phyloP scores from a whole-genome alignment of 2,329 filamentous ascomycete species.

The Fusarium veterinarium region DNA sequence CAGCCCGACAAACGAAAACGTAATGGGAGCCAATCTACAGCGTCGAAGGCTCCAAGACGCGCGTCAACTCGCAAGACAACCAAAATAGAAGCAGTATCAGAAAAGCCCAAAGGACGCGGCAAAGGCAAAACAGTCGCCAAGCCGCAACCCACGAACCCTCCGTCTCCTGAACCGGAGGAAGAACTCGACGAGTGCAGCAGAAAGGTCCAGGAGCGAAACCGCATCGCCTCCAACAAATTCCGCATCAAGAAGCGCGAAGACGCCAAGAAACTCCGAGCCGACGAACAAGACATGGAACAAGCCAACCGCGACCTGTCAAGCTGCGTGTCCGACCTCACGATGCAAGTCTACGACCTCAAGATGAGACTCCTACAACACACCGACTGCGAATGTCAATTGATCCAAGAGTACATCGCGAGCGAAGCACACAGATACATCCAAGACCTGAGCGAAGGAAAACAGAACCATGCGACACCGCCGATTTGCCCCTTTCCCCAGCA shows the following conservation, averaged over 20 bases:
- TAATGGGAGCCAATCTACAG: rapidly evolving
- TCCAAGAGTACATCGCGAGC: constrained; percentile 37
- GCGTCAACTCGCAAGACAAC: background rate
- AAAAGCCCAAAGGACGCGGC: background rate
- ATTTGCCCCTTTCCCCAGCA: background rate
- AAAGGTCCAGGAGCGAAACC: constrained; percentile 33
- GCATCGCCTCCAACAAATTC: constrained; percentile 43
- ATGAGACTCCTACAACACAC: constrained; percentile 40
- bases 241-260: constrained; percentile 38
- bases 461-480: background rate
- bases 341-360: constrained; percentile 39
- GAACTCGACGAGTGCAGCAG: background rate
- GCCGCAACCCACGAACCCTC: background rate
- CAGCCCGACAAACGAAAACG: background rate
- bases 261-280: constrained; percentile 16
- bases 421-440: constrained; percentile 34
- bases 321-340: constrained; percentile 27
- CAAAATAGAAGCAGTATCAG: background rate
- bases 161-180: background rate
- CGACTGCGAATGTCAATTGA: constrained; percentile 38
- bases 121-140: background rate
- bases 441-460: background rate
- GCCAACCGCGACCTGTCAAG: constrained; percentile 18
- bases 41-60: background rate
- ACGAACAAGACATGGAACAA: constrained; percentile 35